Evolutionary conservation across 1,284 basidiomycete species (phyloP).

Genomic region (Sphagnurus paluster): DNA sequence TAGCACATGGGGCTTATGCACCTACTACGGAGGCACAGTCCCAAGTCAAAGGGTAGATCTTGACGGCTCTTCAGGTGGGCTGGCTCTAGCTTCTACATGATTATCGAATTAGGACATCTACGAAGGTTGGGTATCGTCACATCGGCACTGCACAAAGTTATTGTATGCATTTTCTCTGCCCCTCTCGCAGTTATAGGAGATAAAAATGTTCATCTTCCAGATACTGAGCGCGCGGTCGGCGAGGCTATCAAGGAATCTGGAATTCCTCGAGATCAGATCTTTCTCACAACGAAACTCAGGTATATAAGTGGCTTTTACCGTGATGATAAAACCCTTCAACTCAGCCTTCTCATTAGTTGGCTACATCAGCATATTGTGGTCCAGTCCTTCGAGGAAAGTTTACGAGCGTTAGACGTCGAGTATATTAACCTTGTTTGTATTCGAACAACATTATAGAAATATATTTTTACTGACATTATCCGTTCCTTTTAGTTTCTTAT

Average conservation of each 20-base stretch:
- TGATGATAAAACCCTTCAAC: no score
- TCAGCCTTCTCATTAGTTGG: no score
- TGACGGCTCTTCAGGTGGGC: slow-evolving; percentile 26
- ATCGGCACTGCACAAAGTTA: slow-evolving; percentile 36
- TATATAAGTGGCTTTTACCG: no score
- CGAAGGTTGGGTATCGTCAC: slow-evolving; percentile 34
- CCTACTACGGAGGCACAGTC: slow-evolving; percentile 22
- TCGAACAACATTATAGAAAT: background rate
- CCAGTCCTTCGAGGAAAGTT: slow-evolving; percentile 52
- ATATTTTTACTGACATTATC: background rate
- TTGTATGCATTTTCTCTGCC: slow-evolving; percentile 21
- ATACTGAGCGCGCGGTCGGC: slow-evolving; percentile 49
- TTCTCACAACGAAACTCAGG: slow-evolving; percentile 50
- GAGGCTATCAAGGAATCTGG: slow-evolving; percentile 46
- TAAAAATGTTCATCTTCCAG: slow-evolving; percentile 15
- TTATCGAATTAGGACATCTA: background rate
- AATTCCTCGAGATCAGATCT: slow-evolving; percentile 48
- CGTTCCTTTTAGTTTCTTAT: slow-evolving; percentile 58
- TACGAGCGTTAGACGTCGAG: slow-evolving; percentile 53
- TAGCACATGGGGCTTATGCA: slow-evolving; percentile 28
- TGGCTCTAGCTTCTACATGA: background rate
- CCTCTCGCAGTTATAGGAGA: background rate
- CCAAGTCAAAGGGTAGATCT: slow-evolving; percentile 27
- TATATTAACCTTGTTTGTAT: slow-evolving; percentile 57
- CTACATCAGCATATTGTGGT: slow-evolving; percentile 41